These are phyloP conservation scores for Setomelanomma holmii DNA, from an alignment of 2,329 filamentous ascomycete species.

Conservation along the genomic window DNA sequence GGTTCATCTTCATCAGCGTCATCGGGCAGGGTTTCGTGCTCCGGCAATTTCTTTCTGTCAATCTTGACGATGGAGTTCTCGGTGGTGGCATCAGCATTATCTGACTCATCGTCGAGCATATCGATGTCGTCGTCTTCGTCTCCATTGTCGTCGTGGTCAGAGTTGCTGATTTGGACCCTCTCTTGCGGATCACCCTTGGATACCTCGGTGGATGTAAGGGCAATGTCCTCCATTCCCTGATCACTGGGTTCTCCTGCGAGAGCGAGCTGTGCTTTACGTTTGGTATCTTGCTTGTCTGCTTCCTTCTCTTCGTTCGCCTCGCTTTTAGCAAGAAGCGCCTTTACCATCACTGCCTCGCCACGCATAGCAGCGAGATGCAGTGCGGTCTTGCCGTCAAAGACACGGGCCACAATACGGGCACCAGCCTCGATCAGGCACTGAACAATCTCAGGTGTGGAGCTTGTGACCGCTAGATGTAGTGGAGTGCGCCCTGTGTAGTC, in stretches of 20 bases:
- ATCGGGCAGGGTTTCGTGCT: conserved; percentile 58
- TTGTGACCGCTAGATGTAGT: conserved; percentile 76
- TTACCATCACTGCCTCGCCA: conserved; percentile 73
- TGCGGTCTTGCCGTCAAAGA: conserved; percentile 81
- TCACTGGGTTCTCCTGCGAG: conserved; percentile 16
- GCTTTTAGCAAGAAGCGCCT: conserved; percentile 75
- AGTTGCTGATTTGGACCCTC: too few relatives aligned
- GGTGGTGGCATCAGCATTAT: conserved; percentile 60
- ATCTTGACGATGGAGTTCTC: conserved; percentile 75
- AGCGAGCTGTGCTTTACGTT: conserved; percentile 43
- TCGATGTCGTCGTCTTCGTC: conserved; percentile 60
- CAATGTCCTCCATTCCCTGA: conserved; percentile 10
- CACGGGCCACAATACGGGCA: conserved; percentile 73
- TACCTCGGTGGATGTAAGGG: conserved; percentile 19
- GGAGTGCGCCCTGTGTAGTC: conserved; percentile 69
- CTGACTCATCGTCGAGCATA: conserved; percentile 57
- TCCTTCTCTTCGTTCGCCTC: conserved; percentile 74
- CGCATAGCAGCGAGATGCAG: conserved; percentile 80
- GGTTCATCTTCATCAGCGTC: conserved; percentile 69
- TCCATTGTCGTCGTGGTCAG: conserved; percentile 51
- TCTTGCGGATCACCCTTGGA: too few relatives aligned
- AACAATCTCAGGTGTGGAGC: conserved; percentile 73
- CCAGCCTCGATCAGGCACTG: conserved; percentile 74
- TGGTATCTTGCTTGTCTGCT: conserved; percentile 62
- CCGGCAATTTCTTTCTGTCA: conserved; percentile 51